Evolutionary conservation across 306 rosid genomes (phyloP).

Genomic region (Inga leiocalycina): DNA sequence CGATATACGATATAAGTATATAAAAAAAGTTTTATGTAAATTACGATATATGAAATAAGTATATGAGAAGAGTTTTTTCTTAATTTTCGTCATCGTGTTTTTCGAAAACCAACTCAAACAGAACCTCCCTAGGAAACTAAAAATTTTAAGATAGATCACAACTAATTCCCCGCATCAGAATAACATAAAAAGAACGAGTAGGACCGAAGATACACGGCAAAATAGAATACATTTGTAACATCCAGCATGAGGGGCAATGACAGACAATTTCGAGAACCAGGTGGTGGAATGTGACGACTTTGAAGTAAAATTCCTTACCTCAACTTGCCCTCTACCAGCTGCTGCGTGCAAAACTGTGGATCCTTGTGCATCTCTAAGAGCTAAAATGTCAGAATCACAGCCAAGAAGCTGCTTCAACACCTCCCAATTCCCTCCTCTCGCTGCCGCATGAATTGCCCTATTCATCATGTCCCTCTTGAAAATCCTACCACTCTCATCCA

Average conservation of each 20-base stretch:
- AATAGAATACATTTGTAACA: not conserved
- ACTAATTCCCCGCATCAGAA: not conserved
- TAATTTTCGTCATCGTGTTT: no score
- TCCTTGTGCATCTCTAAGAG: slow-evolving; percentile 64
- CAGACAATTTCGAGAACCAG: no score
- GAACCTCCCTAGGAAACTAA: not conserved
- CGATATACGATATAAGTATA: no score
- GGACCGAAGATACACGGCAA: not conserved
- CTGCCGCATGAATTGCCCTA: slow-evolving; percentile 79
- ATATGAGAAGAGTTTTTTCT: no score
- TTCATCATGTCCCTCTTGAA: slow-evolving; percentile 73
- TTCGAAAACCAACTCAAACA: no score
- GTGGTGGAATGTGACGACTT: no score
- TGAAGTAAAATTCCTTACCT: slow-evolving; percentile 50
- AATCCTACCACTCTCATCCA: slow-evolving; percentile 44
- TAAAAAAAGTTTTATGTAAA: no score
- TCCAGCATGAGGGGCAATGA: no score
- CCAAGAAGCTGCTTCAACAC: slow-evolving; percentile 58
- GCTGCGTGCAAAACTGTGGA: slow-evolving; percentile 75
- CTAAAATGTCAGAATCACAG: slow-evolving; percentile 47
- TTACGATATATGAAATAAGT: no score
- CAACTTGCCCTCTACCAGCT: slow-evolving; percentile 80
- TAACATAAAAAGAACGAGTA: slow-evolving; percentile 15
- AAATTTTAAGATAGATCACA: not conserved
- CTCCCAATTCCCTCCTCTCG: slow-evolving; percentile 91